Evolutionary conservation across 2,329 filamentous ascomycete species (phyloP), one percentile per base, ranked within the genome.

Genomic region (Exophiala viscosa): DNA sequence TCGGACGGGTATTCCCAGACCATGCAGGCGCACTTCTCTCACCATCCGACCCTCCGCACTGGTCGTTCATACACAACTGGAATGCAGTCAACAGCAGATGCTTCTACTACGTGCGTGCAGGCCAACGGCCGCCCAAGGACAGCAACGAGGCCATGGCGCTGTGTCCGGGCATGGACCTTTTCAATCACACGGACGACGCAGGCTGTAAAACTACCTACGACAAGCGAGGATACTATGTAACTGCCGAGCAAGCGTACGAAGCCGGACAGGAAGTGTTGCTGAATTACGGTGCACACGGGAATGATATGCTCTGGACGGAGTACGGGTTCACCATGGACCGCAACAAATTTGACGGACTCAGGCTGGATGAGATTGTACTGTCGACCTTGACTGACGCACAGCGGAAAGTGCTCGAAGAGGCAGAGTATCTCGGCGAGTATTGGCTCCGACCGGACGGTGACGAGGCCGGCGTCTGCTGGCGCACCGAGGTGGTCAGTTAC

Each of bases 131-230:
- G 14, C 50, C 56, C 10, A 52, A 44, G 18, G 48, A 57, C 33
- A 44, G 45, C n/a, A 52, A 57, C 34, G 56, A 60, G 35, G 55
- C 56, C 28, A 61, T 61, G 50, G 58, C 55, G 1, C 40, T 61
- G 13, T 57, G 53, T 33, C 58, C 58, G 8, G 54, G 49, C 7
- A 61, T 61, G 48, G 58, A 61, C 38, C 56, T 61, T 2, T 61
- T 61, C 54, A 61, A 61, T 20, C 58, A 61, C 39, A 34, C 44
- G n/a, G 39, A 46, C 33, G 17, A 20, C 4, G n/a, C 33, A 6
- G 33, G 36, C 11, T 51, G 52, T 18, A 15, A 38, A 5, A 49
- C 50, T 5, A 48, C 33, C 8, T 53, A 50, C 20, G 45, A 50
- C 39, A 31, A 42, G 33, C 45, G 40, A 11, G 45, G 54, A 13